These are phyloP conservation scores for Boletus eberwhitei DNA, from an alignment of 768 basidiomycete genomes.

Conservation along the genomic window DNA sequence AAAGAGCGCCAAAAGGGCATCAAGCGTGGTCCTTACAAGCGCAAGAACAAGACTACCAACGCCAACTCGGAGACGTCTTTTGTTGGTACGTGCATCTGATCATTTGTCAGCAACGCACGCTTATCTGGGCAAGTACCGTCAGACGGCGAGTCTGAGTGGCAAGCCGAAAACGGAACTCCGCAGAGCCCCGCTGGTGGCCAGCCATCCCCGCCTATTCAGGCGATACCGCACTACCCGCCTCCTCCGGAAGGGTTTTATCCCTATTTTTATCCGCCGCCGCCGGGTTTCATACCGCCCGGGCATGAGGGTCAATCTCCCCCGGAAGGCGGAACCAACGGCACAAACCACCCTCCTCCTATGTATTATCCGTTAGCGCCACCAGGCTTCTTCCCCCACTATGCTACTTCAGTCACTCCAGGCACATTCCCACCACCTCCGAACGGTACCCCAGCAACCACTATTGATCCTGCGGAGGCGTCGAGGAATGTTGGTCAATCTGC, in stretches of 20 bases:
- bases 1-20: slow-evolving; percentile 65
- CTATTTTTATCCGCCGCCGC: slow-evolving; percentile 40
- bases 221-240: slow-evolving; percentile 31
- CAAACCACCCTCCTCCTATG: slow-evolving; percentile 27
- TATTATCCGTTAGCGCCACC: slow-evolving; percentile 39
- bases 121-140: slow-evolving; percentile 14
- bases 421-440: slow-evolving; percentile 31
- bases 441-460: slow-evolving; percentile 23
- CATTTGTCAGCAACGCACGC: slow-evolving; percentile 1
- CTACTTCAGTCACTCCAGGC: slow-evolving; percentile 26
- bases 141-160: slow-evolving; percentile 35
- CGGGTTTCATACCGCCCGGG: slow-evolving; percentile 38
- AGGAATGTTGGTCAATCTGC: slow-evolving; percentile 21
- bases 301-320: slow-evolving; percentile 35
- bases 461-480: slow-evolving; percentile 26
- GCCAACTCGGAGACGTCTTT: slow-evolving; percentile 24
- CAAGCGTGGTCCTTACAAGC: slow-evolving; percentile 57
- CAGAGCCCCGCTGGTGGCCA: slow-evolving; percentile 14
- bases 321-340: slow-evolving; percentile 32
- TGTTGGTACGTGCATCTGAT: slow-evolving; percentile 15
- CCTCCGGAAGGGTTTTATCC: slow-evolving; percentile 44
- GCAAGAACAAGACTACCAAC: slow-evolving; percentile 38
- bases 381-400: slow-evolving; percentile 39
- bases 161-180: slow-evolving; percentile 21
- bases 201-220: slow-evolving; percentile 26